Percentiles rank a stretch among this genome's conserved stretches.
Evolutionary conservation across 1,139 yeast species (phyloP).

Genomic region (Maudiozyma humilis): DNA sequence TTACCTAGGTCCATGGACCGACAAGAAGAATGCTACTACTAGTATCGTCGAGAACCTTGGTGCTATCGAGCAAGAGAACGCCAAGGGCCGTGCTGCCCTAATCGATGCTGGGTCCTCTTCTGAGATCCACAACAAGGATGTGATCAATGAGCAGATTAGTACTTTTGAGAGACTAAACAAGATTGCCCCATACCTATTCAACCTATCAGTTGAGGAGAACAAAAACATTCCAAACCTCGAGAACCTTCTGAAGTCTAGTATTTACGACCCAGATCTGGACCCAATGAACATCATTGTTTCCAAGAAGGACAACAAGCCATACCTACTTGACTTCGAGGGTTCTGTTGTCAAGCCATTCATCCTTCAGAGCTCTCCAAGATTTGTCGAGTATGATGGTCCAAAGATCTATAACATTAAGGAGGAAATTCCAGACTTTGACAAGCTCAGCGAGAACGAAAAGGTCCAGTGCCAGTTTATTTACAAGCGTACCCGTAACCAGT

Average conservation of each 20-base stretch:
- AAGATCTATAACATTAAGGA: conserved; percentile 67
- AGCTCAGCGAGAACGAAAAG: conserved; percentile 62
- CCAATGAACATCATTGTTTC: conserved; percentile 72
- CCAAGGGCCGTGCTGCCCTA: conserved; percentile 46
- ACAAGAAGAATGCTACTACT: conserved; percentile 43
- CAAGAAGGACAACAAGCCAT: conserved; percentile 35
- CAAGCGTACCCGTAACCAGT: conserved; percentile 83
- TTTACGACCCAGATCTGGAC: conserved; percentile 76
- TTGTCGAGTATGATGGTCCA: conserved; percentile 80
- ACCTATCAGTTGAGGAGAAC: conserved; percentile 33
- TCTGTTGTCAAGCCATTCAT: conserved; percentile 73
- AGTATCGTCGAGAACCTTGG: conserved; percentile 52
- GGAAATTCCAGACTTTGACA: conserved; percentile 64
- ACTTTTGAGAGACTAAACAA: conserved; percentile 53
- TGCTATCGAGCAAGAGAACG: conserved; percentile 56
- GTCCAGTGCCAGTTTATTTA: conserved; percentile 79
- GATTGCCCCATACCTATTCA: conserved; percentile 49
- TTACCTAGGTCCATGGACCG: conserved; percentile 65
- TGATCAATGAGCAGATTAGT: conserved; percentile 41
- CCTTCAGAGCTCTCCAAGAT: conserved; percentile 68
- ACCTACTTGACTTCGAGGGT: conserved; percentile 75
- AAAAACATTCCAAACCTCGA: conserved; percentile 48
- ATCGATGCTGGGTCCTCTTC: conserved; percentile 47
- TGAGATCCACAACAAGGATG: conserved; percentile 35
- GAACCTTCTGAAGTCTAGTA: conserved; percentile 62